phyloP scores from a whole-genome alignment of 768 basidiomycete genomes.

The Hortiboletus flavorubellus region DNA sequence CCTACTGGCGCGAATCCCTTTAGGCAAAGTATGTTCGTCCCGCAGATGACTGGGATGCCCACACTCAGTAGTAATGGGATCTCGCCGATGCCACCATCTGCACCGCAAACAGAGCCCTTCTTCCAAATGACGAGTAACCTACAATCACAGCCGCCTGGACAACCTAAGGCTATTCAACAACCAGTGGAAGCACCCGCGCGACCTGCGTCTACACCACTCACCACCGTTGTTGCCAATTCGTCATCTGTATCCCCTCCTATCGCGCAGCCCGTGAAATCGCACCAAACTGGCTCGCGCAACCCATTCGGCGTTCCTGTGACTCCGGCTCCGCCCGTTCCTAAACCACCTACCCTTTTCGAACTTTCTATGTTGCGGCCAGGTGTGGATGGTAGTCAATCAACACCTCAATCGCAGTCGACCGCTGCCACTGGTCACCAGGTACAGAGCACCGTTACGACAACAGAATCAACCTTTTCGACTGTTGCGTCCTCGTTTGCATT shows the following conservation, averaged over 20 bases:
- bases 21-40: constrained; percentile 70
- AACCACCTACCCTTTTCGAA: constrained; percentile 78
- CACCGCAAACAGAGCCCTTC: constrained; percentile 6
- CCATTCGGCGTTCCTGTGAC: constrained; percentile 82
- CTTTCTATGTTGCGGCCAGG: constrained; percentile 47
- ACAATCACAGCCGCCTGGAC: constrained; percentile 16
- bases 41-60: constrained; percentile 60
- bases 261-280: constrained; percentile 70
- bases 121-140: constrained; percentile 10
- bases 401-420: constrained; percentile 27
- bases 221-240: constrained; percentile 31
- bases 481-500: constrained; percentile 74
- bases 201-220: constrained; percentile 72
- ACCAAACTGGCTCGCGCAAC: constrained; percentile 93
- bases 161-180: constrained; percentile 6
- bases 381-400: constrained; percentile 28
- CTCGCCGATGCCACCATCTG: constrained; percentile 1
- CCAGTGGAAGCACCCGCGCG: constrained; percentile 43
- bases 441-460: constrained; percentile 22
- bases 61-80: constrained; percentile 36
- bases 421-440: constrained; percentile 29
- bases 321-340: constrained; percentile 63
- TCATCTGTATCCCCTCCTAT: constrained; percentile 39
- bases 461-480: constrained; percentile 55
- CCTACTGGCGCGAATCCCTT: constrained; percentile 76